Evolutionary conservation across 371 early-diverging fungal genomes (phyloP).

Genomic region (Mucor ambiguus): DNA sequence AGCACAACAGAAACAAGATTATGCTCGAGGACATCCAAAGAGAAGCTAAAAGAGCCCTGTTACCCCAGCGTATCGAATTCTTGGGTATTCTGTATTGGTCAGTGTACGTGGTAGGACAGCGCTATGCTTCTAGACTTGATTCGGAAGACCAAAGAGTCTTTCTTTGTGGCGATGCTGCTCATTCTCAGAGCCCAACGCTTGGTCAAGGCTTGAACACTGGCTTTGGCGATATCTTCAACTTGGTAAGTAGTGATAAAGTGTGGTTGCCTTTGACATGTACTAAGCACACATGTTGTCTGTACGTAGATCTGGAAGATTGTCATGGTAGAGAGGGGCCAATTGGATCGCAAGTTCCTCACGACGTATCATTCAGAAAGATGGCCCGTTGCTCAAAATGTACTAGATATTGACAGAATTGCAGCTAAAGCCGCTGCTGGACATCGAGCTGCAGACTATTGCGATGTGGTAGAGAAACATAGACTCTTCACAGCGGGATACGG

Average conservation of each 20-base stretch:
- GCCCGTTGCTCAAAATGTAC: conserved; percentile 41
- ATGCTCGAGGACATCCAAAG: conserved; percentile 51
- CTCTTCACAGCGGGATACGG: conserved; percentile 48
- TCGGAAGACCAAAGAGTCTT: conserved; percentile 38
- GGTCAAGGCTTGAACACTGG: conserved; percentile 52
- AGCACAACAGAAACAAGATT: conserved; percentile 49
- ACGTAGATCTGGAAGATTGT: conserved; percentile 46
- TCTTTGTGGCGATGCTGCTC: conserved; percentile 51
- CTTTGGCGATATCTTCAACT: conserved; percentile 48
- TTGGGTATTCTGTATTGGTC: conserved; percentile 52
- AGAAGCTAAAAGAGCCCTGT: conserved; percentile 47
- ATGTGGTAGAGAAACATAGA: conserved; percentile 37
- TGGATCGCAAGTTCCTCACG: conserved; percentile 22
- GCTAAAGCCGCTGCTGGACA: conserved; percentile 46
- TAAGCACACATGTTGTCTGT: not conserved
- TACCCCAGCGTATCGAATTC: conserved; percentile 51
- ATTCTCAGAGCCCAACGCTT: conserved; percentile 48
- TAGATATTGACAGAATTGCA: conserved; percentile 39
- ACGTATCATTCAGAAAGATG: conserved; percentile 42
- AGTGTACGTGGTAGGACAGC: conserved; percentile 50
- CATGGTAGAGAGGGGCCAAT: conserved; percentile 37
- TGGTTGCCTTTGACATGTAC: too few species aligned
- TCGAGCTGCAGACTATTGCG: conserved; percentile 34
- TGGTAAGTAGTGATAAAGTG: conserved; percentile 23
- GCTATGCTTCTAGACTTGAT: conserved; percentile 34